Conservation (phyloP, 129 eudicot species). For the Arctium minus region DNA sequence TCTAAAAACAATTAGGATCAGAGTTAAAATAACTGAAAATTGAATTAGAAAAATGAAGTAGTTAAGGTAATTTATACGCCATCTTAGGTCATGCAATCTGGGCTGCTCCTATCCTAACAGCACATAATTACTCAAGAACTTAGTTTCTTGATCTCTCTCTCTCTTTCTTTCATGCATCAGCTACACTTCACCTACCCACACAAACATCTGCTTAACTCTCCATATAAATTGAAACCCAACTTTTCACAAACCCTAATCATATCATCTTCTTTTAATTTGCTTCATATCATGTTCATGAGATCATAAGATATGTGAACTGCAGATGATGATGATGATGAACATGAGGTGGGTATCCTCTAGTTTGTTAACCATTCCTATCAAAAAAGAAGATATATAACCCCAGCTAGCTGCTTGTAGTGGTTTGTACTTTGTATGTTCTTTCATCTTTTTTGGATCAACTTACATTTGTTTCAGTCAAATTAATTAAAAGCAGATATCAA, state of each 20-base stretch:
- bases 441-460: slow-evolving; percentile 8
- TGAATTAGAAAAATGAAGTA: background rate
- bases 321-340: slow-evolving; percentile 16
- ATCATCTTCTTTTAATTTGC: background rate
- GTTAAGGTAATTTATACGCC: slow-evolving; percentile 27
- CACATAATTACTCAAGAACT: slow-evolving; percentile 33
- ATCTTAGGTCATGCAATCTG: slow-evolving; percentile 43
- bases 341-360: slow-evolving; percentile 34
- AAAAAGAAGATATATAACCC: slow-evolving; percentile 7
- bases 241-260: slow-evolving; percentile 17
- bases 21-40: background rate
- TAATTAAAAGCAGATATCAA: background rate
- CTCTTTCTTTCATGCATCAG: slow-evolving; percentile 62
- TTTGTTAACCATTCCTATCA: slow-evolving; percentile 37
- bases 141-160: slow-evolving; percentile 11
- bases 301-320: slow-evolving; percentile 9
- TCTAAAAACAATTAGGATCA: too few species aligned
- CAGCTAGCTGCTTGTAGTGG: slow-evolving; percentile 7
- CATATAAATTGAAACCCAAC: slow-evolving; percentile 25
- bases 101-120: slow-evolving; percentile 31
- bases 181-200: slow-evolving; percentile 76
- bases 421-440: slow-evolving; percentile 25
- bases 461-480: slow-evolving; percentile 29
- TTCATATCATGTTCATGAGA: slow-evolving; percentile 22
- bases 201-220: slow-evolving; percentile 16